Conservation (phyloP, 139 green algal genomes). For the Chlorella vulgaris region DNA sequence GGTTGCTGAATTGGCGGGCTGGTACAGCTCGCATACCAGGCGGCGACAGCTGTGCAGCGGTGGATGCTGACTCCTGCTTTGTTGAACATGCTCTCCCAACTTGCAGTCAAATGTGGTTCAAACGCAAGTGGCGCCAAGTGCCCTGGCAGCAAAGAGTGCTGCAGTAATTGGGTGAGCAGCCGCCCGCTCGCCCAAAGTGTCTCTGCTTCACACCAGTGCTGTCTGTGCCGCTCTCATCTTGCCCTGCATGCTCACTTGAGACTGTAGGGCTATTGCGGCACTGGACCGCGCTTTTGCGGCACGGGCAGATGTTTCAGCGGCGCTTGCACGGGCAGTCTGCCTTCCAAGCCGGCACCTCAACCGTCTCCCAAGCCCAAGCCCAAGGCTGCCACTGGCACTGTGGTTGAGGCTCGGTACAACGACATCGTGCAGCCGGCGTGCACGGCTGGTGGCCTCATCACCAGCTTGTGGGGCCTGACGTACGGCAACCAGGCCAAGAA, state of each 20-base stretch:
- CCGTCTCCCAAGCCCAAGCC: background rate
- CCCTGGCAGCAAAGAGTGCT: background rate
- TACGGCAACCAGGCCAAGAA: background rate
- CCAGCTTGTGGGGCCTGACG: background rate
- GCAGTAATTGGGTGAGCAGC: background rate
- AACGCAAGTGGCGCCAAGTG: background rate
- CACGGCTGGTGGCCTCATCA: background rate
- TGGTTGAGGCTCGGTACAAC: background rate
- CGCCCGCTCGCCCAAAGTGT: background rate
- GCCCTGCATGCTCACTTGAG: background rate
- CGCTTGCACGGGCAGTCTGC: background rate
- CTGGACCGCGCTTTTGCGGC: background rate
- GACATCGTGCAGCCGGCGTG: background rate
- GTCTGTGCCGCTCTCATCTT: background rate
- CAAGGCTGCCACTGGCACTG: background rate
- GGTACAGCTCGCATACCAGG: no score
- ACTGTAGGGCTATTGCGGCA: conserved; percentile 12
- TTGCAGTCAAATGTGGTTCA: background rate
- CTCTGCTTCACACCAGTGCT: no score
- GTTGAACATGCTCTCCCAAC: no score
- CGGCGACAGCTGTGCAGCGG: no score
- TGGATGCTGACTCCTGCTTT: no score
- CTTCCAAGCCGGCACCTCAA: background rate
- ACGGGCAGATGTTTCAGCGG: background rate
- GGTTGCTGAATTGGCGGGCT: no score